Evolutionary conservation across 2,329 filamentous ascomycete species (phyloP), one percentile per base, ranked within the genome.

Genomic region (Cladophialophora immunda): DNA sequence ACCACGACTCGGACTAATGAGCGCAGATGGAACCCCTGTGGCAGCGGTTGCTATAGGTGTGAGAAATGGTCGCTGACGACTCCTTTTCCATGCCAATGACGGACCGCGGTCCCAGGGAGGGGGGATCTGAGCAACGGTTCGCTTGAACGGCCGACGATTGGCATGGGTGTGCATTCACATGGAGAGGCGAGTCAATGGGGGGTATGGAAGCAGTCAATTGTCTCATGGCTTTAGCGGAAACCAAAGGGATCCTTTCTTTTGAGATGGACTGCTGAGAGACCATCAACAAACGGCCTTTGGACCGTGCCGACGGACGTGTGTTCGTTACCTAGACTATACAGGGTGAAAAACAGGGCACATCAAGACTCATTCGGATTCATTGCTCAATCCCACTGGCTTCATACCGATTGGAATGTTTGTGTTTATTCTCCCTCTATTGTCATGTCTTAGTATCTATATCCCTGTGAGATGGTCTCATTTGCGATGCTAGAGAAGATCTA

Each of bases 401-500:
- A 13, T 13, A 50, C 19, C 22, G 19, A 27, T 50, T 25, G 45
- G 27, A 50, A 27, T 50, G 19, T 50, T 22, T 25, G 19, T 27
- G 45, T 50, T 50, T 50, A 11, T 50, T 50, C 45, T 50, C 27
- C 45, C 22, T 50, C 45, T 50, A 50, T 25, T 25, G 8, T 27
- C 11, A 6, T 25, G 45, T 50, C 19, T 50, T 4, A 13, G 45
- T 27, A 25, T 50, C 45, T 50, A 50, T 50, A 50, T 27, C 19
- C 45, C 45, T 25, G 4, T 50, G 45, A 50, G 19, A 25, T 50
- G 22, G 45, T 25, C 54, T 57, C 54, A 34, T 34, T 36, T 57
- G 54, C 54, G 38, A 17, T 22, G 32, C 9, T 15, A 50, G 45
- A 50, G 45, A 25, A 27, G 45, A 50, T 15, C 19, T 50, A 27